These are phyloP conservation scores for Danielia reshetovae DNA, from an alignment of 805 yeast species.

Conservation along the genomic window DNA sequence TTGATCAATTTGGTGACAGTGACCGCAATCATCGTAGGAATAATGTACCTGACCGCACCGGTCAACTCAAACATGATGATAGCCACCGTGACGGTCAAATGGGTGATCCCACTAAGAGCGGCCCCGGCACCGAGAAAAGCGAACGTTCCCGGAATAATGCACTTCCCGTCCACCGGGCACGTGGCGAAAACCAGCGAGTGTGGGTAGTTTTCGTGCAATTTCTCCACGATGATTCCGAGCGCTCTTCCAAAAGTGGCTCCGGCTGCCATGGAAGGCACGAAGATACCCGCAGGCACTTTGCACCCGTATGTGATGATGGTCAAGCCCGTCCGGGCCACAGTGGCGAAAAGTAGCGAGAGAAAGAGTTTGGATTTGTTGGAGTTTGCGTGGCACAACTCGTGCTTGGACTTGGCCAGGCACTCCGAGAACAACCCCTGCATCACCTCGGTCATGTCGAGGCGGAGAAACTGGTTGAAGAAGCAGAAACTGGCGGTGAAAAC, in stretches of 20 bases:
- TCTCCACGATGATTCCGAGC: constrained; percentile 68
- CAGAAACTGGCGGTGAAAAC: constrained; percentile 69
- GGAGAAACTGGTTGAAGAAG: constrained; percentile 77
- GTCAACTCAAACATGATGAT: constrained; percentile 95
- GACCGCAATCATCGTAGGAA: constrained; percentile 96
- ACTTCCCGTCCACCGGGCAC: constrained; percentile 36
- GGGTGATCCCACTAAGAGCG: constrained; percentile 89
- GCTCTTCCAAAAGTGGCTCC: constrained; percentile 95
- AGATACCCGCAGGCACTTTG: constrained; percentile 95
- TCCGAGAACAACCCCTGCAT: constrained; percentile 89
- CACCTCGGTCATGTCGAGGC: constrained; percentile 90
- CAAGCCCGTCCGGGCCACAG: constrained; percentile 62
- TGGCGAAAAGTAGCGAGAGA: constrained; percentile 61
- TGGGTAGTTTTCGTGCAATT: constrained; percentile 24
- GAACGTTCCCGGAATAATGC: constrained; percentile 91
- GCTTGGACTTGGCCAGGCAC: constrained; percentile 51
- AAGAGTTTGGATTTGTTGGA: constrained; percentile 34
- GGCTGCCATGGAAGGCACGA: constrained; percentile 95
- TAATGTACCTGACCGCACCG: constrained; percentile 86
- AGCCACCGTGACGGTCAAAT: constrained; percentile 87
- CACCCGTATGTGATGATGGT: constrained; percentile 87
- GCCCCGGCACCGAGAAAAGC: constrained; percentile 97
- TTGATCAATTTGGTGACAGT: constrained; percentile 80
- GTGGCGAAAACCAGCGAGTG: constrained; percentile 33
- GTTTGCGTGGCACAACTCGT: constrained; percentile 33